Evolutionary conservation across 768 basidiomycete species (phyloP).

Genomic region (Boletus pseudo-olivaceus): DNA sequence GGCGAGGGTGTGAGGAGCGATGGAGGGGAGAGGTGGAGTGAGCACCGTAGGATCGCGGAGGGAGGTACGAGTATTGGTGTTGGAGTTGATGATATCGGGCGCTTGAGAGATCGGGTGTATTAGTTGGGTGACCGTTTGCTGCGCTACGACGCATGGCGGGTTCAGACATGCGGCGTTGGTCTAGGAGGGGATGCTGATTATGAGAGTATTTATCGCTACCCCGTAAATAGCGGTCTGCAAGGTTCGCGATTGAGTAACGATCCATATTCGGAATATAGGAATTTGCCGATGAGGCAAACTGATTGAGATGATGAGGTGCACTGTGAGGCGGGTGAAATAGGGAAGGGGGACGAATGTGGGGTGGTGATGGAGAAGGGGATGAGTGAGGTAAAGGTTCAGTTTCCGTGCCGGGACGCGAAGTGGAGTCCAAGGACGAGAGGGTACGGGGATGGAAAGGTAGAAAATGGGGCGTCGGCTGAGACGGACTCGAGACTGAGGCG

Average conservation of each 20-base stretch:
- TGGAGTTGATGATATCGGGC: constrained; percentile 42
- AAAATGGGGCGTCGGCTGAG: constrained; percentile 20
- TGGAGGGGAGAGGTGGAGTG: constrained; percentile 45
- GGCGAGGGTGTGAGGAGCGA: constrained; percentile 42
- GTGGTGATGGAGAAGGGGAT: constrained; percentile 45
- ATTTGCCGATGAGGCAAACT: constrained; percentile 41
- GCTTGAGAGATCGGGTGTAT: constrained; percentile 30
- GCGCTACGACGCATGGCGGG: constrained; percentile 48
- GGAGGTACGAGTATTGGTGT: constrained; percentile 34
- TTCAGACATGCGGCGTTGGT: constrained; percentile 70
- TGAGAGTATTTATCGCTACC: constrained; percentile 34
- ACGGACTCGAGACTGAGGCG: constrained; percentile 14
- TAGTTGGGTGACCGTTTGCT: constrained; percentile 35
- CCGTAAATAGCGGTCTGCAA: constrained; percentile 41
- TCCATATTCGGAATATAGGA: constrained; percentile 41
- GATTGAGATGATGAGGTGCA: constrained; percentile 43
- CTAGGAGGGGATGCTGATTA: constrained; percentile 39
- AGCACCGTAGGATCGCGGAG: constrained; percentile 35
- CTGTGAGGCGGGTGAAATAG: constrained; percentile 40
- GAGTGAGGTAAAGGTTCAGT: constrained; percentile 11
- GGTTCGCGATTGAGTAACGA: constrained; percentile 36
- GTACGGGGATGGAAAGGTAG: constrained; percentile 12
- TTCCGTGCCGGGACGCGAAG: background rate
- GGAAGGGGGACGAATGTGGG: constrained; percentile 36
- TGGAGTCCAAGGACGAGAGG: constrained; percentile 5